Evolutionary conservation across 805 yeast species (phyloP).

Genomic region (Candida oleophila): DNA sequence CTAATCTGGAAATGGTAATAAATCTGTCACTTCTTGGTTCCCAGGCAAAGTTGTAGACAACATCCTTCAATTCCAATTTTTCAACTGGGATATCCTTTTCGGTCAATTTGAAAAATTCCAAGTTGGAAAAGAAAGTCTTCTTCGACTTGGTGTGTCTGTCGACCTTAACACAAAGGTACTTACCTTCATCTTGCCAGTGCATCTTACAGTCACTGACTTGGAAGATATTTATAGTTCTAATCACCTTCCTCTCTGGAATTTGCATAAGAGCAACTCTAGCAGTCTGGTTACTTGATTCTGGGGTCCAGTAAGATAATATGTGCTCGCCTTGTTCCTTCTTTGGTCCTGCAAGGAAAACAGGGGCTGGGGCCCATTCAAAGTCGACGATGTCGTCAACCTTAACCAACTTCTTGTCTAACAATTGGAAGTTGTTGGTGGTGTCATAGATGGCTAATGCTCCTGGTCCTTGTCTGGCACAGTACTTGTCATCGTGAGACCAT

Average conservation of each 20-base stretch:
- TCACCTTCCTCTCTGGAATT: slow-evolving; percentile 74
- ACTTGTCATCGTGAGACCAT: slow-evolving; percentile 92
- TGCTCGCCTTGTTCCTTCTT: slow-evolving; percentile 56
- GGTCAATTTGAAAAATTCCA: slow-evolving; percentile 83
- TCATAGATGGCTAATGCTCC: slow-evolving; percentile 91
- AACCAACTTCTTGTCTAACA: slow-evolving; percentile 82
- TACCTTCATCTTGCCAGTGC: slow-evolving; percentile 92
- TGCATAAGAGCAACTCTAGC: slow-evolving; percentile 92
- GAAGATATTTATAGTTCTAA: slow-evolving; percentile 90
- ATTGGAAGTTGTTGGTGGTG: slow-evolving; percentile 65
- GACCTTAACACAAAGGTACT: slow-evolving; percentile 86
- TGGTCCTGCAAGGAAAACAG: slow-evolving; percentile 62
- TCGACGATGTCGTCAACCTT: slow-evolving; percentile 83
- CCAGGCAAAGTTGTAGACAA: slow-evolving; percentile 88
- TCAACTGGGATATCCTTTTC: slow-evolving; percentile 95
- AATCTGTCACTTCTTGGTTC: slow-evolving; percentile 92
- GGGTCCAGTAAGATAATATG: slow-evolving; percentile 92
- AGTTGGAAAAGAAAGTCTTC: slow-evolving; percentile 85
- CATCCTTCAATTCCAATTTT: slow-evolving; percentile 88
- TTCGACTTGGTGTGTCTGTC: slow-evolving; percentile 96
- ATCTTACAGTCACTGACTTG: slow-evolving; percentile 88
- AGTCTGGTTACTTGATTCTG: slow-evolving; percentile 87
- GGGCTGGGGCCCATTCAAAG: slow-evolving; percentile 93
- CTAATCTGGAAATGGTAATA: slow-evolving; percentile 67
- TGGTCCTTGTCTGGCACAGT: slow-evolving; percentile 93